Base-by-base conservation (phyloP, 1,139 yeast species). In the Debaryomycetaceae sp. region DNA sequence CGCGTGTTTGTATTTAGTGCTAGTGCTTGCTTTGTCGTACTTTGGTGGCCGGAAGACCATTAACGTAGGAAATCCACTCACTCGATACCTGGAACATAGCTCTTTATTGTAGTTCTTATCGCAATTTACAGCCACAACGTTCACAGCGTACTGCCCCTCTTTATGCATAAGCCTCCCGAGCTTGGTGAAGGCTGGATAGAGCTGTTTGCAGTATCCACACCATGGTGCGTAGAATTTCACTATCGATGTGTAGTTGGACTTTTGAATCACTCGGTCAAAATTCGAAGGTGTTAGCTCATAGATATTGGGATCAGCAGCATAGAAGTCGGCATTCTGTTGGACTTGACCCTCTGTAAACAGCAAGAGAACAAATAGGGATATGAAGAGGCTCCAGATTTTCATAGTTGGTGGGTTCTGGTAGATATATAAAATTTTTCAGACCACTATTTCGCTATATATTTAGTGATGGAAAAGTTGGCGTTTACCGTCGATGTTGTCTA, bases 191-290 rank as follows among this genome's bases (percentile, higher is more conserved):
- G 80, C 72, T 3, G 80, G 78, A 50, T 76, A 74, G 48, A 86
- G 62, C 48, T 80, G 75, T 50, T 79, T 74, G 57, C 95, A 86
- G 59, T 85, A 81, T 1, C 91, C 90, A 70, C 98, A 93, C 98
- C 98, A 93, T 35, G 98, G 98, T 5, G 98, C 98, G 62, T 93
- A 93, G 61, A 91, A 93, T 65, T 90, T 91, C 17, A 93, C 95
- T 6, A 91, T 70, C 2, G 96, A 69, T 3, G 96, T 85, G 54
- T 88, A 87, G 60, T 89, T 88, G 6, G 95, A 73, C 36, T 70
- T 64, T 41, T 81, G 72, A 4, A 91, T 81, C 41, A 82, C 85
- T 50, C 78, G 76, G 48, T 83, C 80, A 59, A 91, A 90, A 40
- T 68, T 81, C 14, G 70, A 58, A 0, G 81, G 67, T 8, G 75